Evolutionary conservation across 192 early-diverging fungal genomes (phyloP).

Genomic region (Entomortierella lignicola): DNA sequence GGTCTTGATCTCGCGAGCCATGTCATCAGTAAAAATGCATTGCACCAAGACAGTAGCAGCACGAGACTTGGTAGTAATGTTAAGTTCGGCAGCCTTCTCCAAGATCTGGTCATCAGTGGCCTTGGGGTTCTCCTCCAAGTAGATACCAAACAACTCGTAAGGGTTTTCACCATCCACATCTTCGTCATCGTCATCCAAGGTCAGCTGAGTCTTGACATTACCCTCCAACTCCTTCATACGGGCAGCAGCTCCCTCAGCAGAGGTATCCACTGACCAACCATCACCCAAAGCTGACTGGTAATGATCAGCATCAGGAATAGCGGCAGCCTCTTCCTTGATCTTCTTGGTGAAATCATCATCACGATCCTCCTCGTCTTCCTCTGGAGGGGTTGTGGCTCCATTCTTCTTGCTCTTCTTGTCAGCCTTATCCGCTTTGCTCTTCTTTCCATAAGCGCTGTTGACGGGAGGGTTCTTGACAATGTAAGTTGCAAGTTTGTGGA

Average conservation of each 20-base stretch:
- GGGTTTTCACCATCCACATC: slow-evolving; percentile 69
- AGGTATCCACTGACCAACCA: slow-evolving; percentile 88
- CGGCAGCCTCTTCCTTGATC: slow-evolving; percentile 76
- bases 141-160: slow-evolving; percentile 84
- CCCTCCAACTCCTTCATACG: slow-evolving; percentile 78
- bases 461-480: slow-evolving; percentile 94
- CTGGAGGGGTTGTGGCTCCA: slow-evolving; percentile 53
- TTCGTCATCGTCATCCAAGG: slow-evolving; percentile 69
- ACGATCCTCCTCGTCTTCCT: slow-evolving; percentile 62
- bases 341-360: slow-evolving; percentile 77
- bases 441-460: slow-evolving; percentile 46
- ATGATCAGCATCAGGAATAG: slow-evolving; percentile 63
- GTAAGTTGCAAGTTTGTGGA: slow-evolving; percentile 89
- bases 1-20: slow-evolving; percentile 77
- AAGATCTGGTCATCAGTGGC: slow-evolving; percentile 78
- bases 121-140: slow-evolving; percentile 69
- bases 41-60: slow-evolving; percentile 84
- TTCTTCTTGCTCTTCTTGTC: slow-evolving; percentile 63
- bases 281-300: slow-evolving; percentile 70
- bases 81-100: slow-evolving; percentile 81
- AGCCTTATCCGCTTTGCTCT: slow-evolving; percentile 57
- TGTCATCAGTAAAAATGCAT: slow-evolving; percentile 79
- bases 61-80: slow-evolving; percentile 80
- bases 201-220: slow-evolving; percentile 55
- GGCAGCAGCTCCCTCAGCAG: slow-evolving; percentile 77